A percentile compares a stretch with the other conserved stretches of the same genome.
phyloP scores from a whole-genome alignment of 164 flowering plant genomes.

The Aristolochia fimbriata region DNA sequence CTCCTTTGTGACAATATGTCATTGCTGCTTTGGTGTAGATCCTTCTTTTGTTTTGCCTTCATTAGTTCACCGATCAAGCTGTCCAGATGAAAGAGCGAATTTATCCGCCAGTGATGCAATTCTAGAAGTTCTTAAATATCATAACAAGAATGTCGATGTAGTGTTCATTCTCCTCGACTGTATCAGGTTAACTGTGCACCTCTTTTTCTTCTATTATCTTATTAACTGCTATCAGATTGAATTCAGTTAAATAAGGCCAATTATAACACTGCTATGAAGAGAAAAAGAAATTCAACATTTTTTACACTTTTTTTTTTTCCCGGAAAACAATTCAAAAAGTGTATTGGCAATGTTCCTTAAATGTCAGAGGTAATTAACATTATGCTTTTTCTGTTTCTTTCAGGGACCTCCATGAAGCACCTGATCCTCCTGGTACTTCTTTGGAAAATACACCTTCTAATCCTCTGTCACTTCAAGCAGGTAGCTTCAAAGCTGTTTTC shows the following conservation, averaged over 20 bases:
- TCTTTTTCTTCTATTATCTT: background rate
- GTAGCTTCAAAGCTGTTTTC: background rate
- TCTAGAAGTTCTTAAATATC: constrained; percentile 39
- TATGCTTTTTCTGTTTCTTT: background rate
- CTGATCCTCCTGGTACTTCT: constrained; percentile 18
- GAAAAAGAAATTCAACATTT: too few relatives aligned
- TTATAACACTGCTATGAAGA: too few relatives aligned
- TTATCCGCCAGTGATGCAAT: constrained; percentile 37
- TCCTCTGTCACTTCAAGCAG: constrained; percentile 10
- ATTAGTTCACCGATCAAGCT: constrained; percentile 33
- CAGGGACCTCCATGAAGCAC: constrained; percentile 36
- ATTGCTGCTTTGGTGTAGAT: constrained; percentile 30
- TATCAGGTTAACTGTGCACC: constrained; percentile 35
- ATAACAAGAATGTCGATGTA: constrained; percentile 39
- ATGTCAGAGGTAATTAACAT: too few relatives aligned
- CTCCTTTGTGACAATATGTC: background rate
- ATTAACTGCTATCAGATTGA: background rate
- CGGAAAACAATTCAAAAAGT: too few relatives aligned
- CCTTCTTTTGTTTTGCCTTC: constrained; percentile 57
- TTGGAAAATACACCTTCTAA: constrained; percentile 28
- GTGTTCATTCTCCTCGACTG: constrained; percentile 56
- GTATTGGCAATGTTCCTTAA: background rate
- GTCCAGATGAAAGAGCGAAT: constrained; percentile 23
- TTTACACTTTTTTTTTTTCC: too few relatives aligned
- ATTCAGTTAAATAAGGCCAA: too few relatives aligned